Conservation (phyloP, 257 asterid species). For the Solanum boliviense region DNA sequence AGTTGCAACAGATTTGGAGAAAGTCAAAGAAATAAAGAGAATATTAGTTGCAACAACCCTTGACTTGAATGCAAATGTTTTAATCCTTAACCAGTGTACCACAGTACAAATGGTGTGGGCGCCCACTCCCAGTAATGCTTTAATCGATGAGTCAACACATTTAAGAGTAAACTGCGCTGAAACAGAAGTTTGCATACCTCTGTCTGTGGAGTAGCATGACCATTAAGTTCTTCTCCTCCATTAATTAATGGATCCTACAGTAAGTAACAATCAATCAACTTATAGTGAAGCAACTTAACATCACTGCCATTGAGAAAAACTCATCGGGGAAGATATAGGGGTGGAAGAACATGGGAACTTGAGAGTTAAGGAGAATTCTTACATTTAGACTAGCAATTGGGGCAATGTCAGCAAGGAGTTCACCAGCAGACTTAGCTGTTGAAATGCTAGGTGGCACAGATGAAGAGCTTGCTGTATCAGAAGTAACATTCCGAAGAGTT, state of each 20-base stretch:
- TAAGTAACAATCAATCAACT: neutral
- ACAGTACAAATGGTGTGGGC: neutral
- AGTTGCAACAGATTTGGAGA: neutral
- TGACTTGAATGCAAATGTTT: neutral
- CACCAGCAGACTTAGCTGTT: conserved; percentile 49
- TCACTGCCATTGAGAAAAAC: neutral
- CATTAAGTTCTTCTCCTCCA: conserved; percentile 31
- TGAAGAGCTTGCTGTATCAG: conserved; percentile 71
- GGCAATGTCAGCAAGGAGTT: conserved; percentile 61
- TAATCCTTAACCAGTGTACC: neutral
- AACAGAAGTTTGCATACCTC: conserved; percentile 33
- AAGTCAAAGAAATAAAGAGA: neutral
- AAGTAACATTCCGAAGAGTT: conserved; percentile 58
- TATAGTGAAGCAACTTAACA: neutral
- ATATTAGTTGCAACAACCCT: neutral
- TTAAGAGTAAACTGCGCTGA: neutral
- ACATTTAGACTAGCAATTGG: conserved; percentile 46
- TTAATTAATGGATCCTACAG: conserved; percentile 58
- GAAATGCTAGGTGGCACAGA: conserved; percentile 59
- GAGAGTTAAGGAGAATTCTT: neutral
- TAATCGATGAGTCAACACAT: neutral
- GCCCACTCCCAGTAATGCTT: neutral
- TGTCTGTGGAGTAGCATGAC: conserved; percentile 26
- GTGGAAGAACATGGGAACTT: neutral
- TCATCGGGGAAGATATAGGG: neutral